phyloP scores from a whole-genome alignment of 306 rosid genomes.

The Corylus avellana region DNA sequence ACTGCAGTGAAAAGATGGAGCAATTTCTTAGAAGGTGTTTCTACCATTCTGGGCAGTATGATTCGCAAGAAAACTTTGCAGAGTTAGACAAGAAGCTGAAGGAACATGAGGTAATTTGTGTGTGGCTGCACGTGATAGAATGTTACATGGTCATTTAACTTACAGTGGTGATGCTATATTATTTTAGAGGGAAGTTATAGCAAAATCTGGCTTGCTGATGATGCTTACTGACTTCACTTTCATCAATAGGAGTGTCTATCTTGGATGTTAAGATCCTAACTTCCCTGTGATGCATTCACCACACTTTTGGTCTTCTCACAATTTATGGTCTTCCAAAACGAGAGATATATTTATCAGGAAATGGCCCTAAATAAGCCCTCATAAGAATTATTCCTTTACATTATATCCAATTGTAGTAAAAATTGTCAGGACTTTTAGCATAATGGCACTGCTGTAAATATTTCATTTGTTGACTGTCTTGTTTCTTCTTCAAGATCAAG shows the following conservation, averaged over 20 bases:
- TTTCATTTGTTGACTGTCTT: background rate
- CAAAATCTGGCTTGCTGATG: background rate
- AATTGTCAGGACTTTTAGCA: background rate
- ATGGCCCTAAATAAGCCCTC: too few relatives aligned
- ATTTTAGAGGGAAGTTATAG: background rate
- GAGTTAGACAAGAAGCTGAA: conserved; percentile 76
- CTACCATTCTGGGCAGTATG: conserved; percentile 95
- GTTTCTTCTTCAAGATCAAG: background rate
- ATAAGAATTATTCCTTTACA: too few relatives aligned
- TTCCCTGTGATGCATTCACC: too few relatives aligned
- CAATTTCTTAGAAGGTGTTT: conserved; percentile 82
- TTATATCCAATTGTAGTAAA: background rate
- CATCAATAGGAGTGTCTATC: background rate
- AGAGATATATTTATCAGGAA: too few relatives aligned
- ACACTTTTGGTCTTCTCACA: too few relatives aligned
- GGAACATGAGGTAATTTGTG: conserved; percentile 74
- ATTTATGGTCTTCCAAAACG: too few relatives aligned
- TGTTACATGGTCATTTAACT: background rate
- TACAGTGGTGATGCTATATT: background rate
- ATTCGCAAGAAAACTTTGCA: conserved; percentile 69
- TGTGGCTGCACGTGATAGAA: conserved; percentile 4
- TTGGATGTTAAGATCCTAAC: background rate
- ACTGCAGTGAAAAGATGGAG: conserved; percentile 82
- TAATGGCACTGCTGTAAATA: background rate
- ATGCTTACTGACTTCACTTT: background rate